Evolutionary conservation across 108 stramenopile genomes (phyloP).

Genomic region (Conticribra guillardii): DNA sequence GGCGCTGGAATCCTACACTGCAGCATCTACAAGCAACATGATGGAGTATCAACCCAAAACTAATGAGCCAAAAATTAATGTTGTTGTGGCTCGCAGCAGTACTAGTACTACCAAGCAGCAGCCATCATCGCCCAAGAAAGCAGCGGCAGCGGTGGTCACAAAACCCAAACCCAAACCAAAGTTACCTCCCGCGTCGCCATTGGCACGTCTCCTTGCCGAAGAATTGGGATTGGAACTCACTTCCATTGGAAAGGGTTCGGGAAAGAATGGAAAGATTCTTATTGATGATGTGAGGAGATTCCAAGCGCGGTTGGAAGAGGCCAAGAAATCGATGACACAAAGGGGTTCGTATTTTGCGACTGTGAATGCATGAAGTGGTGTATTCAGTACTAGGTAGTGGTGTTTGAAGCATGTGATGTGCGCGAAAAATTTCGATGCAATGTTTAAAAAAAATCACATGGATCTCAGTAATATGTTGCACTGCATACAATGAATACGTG

Average conservation of each 20-base stretch:
- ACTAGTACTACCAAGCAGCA: background rate
- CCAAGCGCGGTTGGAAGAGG: slow-evolving; percentile 17
- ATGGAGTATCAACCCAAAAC: background rate
- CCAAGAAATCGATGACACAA: slow-evolving; percentile 4
- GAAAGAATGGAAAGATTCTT: slow-evolving; percentile 38
- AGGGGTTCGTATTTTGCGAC: slow-evolving; percentile 23
- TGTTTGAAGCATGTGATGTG: too few species aligned
- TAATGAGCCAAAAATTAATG: background rate
- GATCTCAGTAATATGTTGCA: too few species aligned
- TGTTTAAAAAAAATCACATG: too few species aligned
- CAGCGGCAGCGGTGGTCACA: background rate
- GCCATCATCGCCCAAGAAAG: slow-evolving; percentile 3
- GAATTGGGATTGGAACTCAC: slow-evolving; percentile 21
- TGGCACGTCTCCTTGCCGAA: slow-evolving; percentile 29
- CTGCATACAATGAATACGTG: too few species aligned
- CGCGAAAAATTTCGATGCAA: too few species aligned
- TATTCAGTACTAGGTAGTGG: too few species aligned
- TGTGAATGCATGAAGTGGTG: slow-evolving; percentile 28
- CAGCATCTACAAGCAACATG: background rate
- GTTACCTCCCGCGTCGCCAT: slow-evolving; percentile 12
- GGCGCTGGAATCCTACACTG: background rate
- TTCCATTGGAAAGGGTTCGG: slow-evolving; percentile 24
- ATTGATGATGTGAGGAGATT: slow-evolving; percentile 27
- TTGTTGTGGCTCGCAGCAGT: too few species aligned
- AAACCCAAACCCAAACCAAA: background rate